phyloP scores from a whole-genome alignment of 176 grass and related monocot genomes.

The Oryza glumipatula region DNA sequence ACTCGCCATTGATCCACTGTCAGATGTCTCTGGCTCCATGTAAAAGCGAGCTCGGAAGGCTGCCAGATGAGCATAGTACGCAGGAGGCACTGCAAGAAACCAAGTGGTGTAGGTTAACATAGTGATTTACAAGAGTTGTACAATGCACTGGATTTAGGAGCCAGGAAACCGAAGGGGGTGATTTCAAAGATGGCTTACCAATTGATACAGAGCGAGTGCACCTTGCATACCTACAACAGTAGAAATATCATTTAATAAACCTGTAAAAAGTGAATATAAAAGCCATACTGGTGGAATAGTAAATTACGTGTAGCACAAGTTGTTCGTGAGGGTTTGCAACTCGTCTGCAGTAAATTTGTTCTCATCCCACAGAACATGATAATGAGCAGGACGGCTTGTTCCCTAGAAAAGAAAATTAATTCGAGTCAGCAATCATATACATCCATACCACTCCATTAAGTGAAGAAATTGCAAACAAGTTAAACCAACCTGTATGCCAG shows the following conservation, averaged over 20 bases:
- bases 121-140: neutral
- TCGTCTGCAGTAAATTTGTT: conserved; percentile 98
- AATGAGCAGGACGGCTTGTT: conserved; percentile 93
- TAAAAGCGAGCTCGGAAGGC: conserved; percentile 90
- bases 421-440: conserved; percentile 29
- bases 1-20: conserved; percentile 79
- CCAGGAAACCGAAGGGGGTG: neutral
- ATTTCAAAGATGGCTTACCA: conserved; percentile 48
- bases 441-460: neutral
- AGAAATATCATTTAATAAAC: conserved; percentile 16
- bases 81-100: conserved; percentile 72
- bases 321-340: conserved; percentile 90
- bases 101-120: neutral
- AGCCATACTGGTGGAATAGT: neutral
- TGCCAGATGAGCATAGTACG: conserved; percentile 89
- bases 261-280: neutral
- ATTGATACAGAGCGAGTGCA: conserved; percentile 92
- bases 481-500: conserved; percentile 82
- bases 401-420: conserved; percentile 50
- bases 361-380: conserved; percentile 97
- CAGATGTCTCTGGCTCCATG: conserved; percentile 88
- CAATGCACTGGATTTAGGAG: neutral
- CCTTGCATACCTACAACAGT: conserved; percentile 71
- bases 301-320: conserved; percentile 97
- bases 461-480: conserved; percentile 13